A percentile compares a stretch with the other conserved stretches of the same genome.
Conservation (phyloP, 1,284 basidiomycete genomes). For the Rhodotorula sp. region DNA sequence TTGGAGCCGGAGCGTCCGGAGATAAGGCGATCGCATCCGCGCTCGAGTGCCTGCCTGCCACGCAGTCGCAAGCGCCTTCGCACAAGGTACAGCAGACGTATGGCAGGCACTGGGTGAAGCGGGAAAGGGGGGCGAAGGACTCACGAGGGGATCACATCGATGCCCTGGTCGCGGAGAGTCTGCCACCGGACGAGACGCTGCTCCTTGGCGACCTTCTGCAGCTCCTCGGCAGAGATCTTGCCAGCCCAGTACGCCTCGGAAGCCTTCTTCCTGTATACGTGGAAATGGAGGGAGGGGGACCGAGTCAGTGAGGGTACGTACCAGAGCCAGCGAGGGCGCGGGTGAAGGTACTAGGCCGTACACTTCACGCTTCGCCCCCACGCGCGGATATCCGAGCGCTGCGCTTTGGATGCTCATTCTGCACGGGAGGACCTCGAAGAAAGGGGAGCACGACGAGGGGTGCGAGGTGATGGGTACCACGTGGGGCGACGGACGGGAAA, state of each 20-base stretch:
- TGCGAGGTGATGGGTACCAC: not conserved
- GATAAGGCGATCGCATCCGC: too few relatives aligned
- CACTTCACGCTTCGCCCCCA: slow-evolving; percentile 60
- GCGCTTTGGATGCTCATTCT: not conserved
- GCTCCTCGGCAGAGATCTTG: slow-evolving; percentile 84
- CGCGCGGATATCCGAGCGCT: slow-evolving; percentile 95
- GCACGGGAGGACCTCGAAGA: not conserved
- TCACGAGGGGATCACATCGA: slow-evolving; percentile 89
- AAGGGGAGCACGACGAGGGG: not conserved
- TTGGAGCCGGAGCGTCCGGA: too few relatives aligned
- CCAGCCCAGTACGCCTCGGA: slow-evolving; percentile 94
- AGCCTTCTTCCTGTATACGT: slow-evolving; percentile 73
- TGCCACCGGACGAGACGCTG: slow-evolving; percentile 90
- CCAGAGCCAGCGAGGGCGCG: too few relatives aligned
- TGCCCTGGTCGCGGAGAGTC: slow-evolving; percentile 79
- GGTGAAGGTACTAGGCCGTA: too few relatives aligned
- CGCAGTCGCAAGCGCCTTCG: too few relatives aligned
- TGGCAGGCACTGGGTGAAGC: too few relatives aligned
- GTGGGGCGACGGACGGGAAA: too few relatives aligned
- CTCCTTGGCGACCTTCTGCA: slow-evolving; percentile 82
- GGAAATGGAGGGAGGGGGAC: slow-evolving; percentile 68
- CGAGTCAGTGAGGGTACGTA: too few relatives aligned
- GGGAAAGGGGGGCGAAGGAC: slow-evolving; percentile 40
- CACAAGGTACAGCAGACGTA: too few relatives aligned
- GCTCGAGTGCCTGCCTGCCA: too few relatives aligned